These are phyloP conservation scores for Fusarium irregulare DNA, from an alignment of 2,329 filamentous ascomycete genomes.

Conservation along the genomic window DNA sequence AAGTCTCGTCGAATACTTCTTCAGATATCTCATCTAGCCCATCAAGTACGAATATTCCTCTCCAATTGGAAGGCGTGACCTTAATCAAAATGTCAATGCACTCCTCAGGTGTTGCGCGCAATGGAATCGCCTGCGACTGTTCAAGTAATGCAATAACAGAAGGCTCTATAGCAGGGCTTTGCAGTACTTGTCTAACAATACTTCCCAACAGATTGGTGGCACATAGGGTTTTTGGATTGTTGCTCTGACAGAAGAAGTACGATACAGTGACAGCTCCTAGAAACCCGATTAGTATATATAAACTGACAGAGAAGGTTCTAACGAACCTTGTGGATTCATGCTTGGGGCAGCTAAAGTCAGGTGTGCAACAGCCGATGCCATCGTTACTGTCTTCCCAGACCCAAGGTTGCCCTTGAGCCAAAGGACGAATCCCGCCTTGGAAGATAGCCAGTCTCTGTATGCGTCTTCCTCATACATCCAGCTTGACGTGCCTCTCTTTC, in stretches of 20 bases:
- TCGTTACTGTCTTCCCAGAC: neutral
- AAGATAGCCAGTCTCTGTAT: neutral
- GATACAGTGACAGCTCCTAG: rapidly evolving
- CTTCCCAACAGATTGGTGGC: neutral
- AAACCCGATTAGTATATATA: no score
- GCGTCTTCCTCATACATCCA: rapidly evolving
- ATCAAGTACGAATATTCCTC: neutral
- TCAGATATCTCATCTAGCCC: neutral
- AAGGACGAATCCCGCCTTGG: rapidly evolving
- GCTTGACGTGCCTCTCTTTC: neutral
- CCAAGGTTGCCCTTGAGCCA: neutral
- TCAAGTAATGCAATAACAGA: no score
- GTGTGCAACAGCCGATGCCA: neutral
- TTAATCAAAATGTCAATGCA: neutral
- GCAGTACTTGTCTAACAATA: neutral
- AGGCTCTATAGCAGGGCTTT: rapidly evolving
- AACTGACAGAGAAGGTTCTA: no score
- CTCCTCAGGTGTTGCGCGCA: rapidly evolving
- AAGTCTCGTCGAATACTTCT: neutral
- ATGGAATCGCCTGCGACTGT: rapidly evolving
- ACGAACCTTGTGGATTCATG: neutral
- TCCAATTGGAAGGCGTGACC: neutral
- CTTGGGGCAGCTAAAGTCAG: neutral
- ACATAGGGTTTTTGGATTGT: neutral
- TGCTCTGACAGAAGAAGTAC: neutral